Percentiles rank a stretch among this genome's conserved stretches.
These are phyloP conservation scores for Blastobotrys terrestris DNA, from an alignment of 805 yeast species.

Conservation along the genomic window DNA sequence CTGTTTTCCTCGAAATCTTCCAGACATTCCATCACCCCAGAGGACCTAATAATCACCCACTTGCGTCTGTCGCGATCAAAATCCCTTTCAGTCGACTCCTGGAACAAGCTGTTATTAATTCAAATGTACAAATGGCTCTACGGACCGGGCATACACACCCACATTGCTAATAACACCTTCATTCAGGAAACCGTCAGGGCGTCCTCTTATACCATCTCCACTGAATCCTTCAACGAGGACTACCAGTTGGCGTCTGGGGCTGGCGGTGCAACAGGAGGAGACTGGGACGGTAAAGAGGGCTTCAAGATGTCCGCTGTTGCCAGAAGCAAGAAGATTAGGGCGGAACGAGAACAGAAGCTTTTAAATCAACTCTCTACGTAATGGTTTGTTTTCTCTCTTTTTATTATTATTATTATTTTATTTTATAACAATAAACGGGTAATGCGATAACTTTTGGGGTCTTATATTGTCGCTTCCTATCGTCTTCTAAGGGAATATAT, in stretches of 20 bases:
- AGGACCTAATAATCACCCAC: slow-evolving; percentile 23
- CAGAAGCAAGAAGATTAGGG: neutral
- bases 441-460: too few relatives aligned
- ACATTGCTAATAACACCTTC: slow-evolving; percentile 30
- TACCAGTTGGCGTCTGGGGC: neutral
- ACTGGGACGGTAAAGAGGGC: neutral
- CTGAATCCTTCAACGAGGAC: slow-evolving; percentile 1
- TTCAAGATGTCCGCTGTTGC: neutral
- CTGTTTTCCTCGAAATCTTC: slow-evolving; percentile 32
- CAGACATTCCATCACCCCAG: slow-evolving; percentile 22
- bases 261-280: neutral
- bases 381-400: neutral
- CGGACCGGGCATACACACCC: slow-evolving; percentile 32
- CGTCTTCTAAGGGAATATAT: too few relatives aligned
- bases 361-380: neutral
- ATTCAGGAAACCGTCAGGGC: slow-evolving; percentile 18
- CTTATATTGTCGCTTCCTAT: too few relatives aligned
- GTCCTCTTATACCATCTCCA: neutral
- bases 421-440: too few relatives aligned
- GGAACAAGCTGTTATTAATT: slow-evolving; percentile 29
- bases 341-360: slow-evolving; percentile 1
- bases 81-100: slow-evolving; percentile 27
- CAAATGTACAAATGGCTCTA: slow-evolving; percentile 33
- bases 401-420: too few relatives aligned
- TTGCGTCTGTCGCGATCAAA: slow-evolving; percentile 21